Conservation (phyloP, 2,329 filamentous ascomycete species). For the Aspergillus tamarii region DNA sequence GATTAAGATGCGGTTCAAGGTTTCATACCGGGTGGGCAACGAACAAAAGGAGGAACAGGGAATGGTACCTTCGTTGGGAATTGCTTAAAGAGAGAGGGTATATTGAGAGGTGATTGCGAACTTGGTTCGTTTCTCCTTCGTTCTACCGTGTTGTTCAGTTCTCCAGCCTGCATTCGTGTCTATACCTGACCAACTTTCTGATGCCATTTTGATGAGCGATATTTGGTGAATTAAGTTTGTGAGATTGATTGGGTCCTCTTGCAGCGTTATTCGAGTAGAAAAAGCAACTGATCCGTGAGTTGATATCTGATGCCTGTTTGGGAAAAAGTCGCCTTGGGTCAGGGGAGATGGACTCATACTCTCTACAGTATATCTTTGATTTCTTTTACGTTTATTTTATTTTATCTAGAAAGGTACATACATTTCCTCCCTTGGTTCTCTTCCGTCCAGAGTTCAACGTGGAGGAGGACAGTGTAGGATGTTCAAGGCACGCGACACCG, state of each 20-base stretch:
- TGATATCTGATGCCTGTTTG: constrained; percentile 1
- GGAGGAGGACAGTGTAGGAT: no score
- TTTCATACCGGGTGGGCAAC: constrained; percentile 72
- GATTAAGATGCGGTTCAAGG: constrained; percentile 90
- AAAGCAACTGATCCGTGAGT: neutral
- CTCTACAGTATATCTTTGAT: neutral
- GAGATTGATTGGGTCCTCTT: neutral
- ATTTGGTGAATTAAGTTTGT: constrained; percentile 1
- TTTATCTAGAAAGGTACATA: neutral
- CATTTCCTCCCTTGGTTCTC: no score
- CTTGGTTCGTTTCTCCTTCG: neutral
- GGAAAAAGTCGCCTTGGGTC: neutral
- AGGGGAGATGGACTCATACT: neutral
- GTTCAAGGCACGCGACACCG: no score
- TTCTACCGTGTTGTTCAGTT: neutral
- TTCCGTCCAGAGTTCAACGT: no score
- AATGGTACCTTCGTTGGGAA: constrained; percentile 76
- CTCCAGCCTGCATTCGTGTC: constrained; percentile 13
- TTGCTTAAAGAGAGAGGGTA: constrained; percentile 56
- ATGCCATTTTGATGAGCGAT: constrained; percentile 5
- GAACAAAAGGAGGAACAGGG: constrained; percentile 75
- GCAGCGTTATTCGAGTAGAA: neutral
- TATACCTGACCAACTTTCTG: constrained; percentile 11
- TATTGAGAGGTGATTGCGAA: neutral
- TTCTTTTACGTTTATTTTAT: neutral